Percentiles rank a stretch among this genome's conserved stretches.
These are phyloP conservation scores for Nicotiana tomentosiformis DNA, from an alignment of 257 asterid species.

Conservation along the genomic window DNA sequence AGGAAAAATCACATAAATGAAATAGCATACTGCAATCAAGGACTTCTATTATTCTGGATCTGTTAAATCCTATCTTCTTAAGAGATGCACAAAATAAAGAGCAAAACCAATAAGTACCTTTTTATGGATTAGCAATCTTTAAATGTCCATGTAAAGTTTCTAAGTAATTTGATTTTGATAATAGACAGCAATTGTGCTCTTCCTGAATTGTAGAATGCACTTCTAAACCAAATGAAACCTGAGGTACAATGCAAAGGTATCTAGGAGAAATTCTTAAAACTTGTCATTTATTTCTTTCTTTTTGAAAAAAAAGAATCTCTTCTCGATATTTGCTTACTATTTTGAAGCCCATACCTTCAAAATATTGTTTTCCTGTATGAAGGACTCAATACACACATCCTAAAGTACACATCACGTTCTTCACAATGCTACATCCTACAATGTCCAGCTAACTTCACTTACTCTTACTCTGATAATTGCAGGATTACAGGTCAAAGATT, in stretches of 20 bases:
- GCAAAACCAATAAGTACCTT: neutral
- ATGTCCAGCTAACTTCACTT: neutral
- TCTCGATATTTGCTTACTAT: neutral
- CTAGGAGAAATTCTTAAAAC: neutral
- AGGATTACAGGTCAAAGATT: neutral
- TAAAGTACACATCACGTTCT: neutral
- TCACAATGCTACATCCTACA: neutral
- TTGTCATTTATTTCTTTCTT: neutral
- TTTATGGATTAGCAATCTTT: neutral
- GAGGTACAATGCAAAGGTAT: neutral
- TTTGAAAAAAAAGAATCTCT: neutral
- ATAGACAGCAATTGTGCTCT: neutral
- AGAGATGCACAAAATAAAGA: neutral
- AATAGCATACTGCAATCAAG: neutral
- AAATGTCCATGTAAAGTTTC: neutral
- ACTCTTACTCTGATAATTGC: neutral
- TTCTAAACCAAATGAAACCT: neutral
- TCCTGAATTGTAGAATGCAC: slow-evolving; percentile 1
- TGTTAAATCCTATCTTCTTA: neutral
- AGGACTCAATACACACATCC: neutral
- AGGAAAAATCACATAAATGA: neutral
- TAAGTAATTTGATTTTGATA: neutral
- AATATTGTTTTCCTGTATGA: neutral
- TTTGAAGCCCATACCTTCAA: neutral
- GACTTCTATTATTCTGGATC: neutral